Percentiles rank a stretch among this genome's conserved stretches.
phyloP scores from a whole-genome alignment of 2,329 filamentous ascomycete genomes.

The Madurella mycetomatis region DNA sequence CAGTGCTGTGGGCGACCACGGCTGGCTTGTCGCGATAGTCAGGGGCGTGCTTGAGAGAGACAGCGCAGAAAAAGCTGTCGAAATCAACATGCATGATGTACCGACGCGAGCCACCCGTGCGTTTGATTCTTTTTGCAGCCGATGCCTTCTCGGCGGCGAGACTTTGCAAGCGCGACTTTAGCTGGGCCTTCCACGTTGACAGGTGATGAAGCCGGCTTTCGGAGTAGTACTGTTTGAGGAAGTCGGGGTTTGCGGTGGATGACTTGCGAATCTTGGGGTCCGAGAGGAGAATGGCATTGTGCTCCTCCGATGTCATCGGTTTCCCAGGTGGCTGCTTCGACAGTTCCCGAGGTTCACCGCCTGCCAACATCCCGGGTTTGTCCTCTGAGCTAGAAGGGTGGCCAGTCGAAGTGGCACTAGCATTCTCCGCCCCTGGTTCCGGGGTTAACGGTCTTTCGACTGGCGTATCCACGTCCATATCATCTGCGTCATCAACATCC shows the following conservation, averaged over 20 bases:
- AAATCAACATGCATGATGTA: slow-evolving; percentile 97
- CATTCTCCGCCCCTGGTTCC: not conserved
- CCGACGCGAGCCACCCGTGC: slow-evolving; percentile 59
- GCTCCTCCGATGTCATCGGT: slow-evolving; percentile 77
- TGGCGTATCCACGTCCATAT: slow-evolving; percentile 34
- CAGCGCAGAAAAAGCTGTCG: slow-evolving; percentile 96
- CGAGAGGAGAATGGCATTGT: slow-evolving; percentile 78
- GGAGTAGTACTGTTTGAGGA: slow-evolving; percentile 89
- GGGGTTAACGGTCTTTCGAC: not conserved
- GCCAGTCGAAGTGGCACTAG: not conserved
- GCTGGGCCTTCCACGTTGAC: slow-evolving; percentile 91
- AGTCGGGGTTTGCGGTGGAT: slow-evolving; percentile 87
- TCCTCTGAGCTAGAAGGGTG: not conserved
- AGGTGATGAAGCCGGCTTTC: slow-evolving; percentile 93
- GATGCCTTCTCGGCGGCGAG: slow-evolving; percentile 65
- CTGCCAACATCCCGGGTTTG: not conserved
- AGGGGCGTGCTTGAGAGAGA: slow-evolving; percentile 74
- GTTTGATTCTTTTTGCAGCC: slow-evolving; percentile 42
- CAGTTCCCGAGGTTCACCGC: not conserved
- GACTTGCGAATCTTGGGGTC: slow-evolving; percentile 85
- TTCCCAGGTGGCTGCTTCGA: slow-evolving; percentile 5
- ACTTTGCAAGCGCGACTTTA: slow-evolving; percentile 83
- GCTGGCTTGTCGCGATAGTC: slow-evolving; percentile 74
- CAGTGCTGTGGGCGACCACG: slow-evolving; percentile 82
- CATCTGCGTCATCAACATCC: slow-evolving; percentile 39